Conservation (phyloP, 1,284 basidiomycete genomes). For the Trametes pubescens region DNA sequence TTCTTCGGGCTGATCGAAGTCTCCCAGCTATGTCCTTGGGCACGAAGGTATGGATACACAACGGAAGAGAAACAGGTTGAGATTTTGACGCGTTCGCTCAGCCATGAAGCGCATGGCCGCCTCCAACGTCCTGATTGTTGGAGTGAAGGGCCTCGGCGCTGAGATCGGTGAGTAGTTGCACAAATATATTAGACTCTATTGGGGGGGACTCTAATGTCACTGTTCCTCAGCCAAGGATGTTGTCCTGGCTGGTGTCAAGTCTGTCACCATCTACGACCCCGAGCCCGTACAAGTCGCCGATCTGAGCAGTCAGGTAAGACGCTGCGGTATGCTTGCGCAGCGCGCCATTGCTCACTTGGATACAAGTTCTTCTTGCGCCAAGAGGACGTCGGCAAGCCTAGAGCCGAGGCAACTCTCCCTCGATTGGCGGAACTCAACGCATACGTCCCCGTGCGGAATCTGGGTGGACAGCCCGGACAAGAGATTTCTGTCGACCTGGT, state of each 20-base stretch:
- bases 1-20: slow-evolving; percentile 37
- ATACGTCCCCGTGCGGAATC: slow-evolving; percentile 92
- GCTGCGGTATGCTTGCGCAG: slow-evolving; percentile 9
- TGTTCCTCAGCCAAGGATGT: slow-evolving; percentile 89
- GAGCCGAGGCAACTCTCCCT: slow-evolving; percentile 89
- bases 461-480: slow-evolving; percentile 75
- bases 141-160: slow-evolving; percentile 92
- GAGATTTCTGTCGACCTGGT: slow-evolving; percentile 82
- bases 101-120: slow-evolving; percentile 99
- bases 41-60: slow-evolving; percentile 78
- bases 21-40: slow-evolving; percentile 88
- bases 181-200: neutral
- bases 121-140: slow-evolving; percentile 96
- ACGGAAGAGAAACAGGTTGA: neutral
- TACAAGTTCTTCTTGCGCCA: slow-evolving; percentile 92
- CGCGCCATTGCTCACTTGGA: slow-evolving; percentile 12
- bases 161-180: slow-evolving; percentile 81
- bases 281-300: slow-evolving; percentile 88
- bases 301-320: slow-evolving; percentile 87
- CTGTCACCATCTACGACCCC: slow-evolving; percentile 96
- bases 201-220: neutral
- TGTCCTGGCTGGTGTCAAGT: slow-evolving; percentile 96
- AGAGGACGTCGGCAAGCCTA: slow-evolving; percentile 87
- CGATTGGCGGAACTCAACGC: slow-evolving; percentile 95
- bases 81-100: slow-evolving; percentile 43